Base-by-base conservation (phyloP, 2,329 filamentous ascomycete species). In the Pleoardoris graminearum region DNA sequence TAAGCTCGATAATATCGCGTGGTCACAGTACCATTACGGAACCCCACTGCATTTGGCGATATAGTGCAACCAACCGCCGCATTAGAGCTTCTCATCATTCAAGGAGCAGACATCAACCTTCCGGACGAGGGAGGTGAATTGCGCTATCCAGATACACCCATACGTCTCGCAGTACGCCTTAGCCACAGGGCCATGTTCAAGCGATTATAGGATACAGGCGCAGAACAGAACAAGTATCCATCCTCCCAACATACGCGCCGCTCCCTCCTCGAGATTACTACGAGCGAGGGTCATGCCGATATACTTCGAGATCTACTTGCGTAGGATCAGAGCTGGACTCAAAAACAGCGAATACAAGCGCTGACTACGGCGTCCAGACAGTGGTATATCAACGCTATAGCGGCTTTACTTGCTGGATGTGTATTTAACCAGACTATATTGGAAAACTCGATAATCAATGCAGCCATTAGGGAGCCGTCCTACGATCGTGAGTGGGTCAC, bases 31-130 rank as follows among this genome's bases (percentile, higher is more conserved):
- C n/a, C 7, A 33, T 14, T 33, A n/a, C 30, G 30, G 30, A 4
- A 33, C 30, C 7, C 30, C 30, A 33, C n/a, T 33, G n/a, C 43
- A 46, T 27, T 17, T 46, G 8, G 30, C 43, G 7, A 35, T 35
- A 36, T 36, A 19, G 32, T 16, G 43, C 43, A 46, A 46, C 32
- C 43, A 46, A 11, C 17, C 14, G 30, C 17, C 29, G 19, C 19
- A 7, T 36, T 36, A 11, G 43, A 46, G 43, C 43, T 46, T 17
- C 43, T 36, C 30, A 23, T 46, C 19, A 46, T 35, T 12, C 19
- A 12, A 12, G 32, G 43, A 7, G 43, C 43, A 12, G 30, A 46
- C 12, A 16, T 46, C 30, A 17, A 35, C 32, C 10, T 46, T 10
- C 7, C 36, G 21, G 43, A 46, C 11, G 43, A 7, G 2, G 43